phyloP scores from a whole-genome alignment of 164 flowering plant species.

The Vitis amurensis region DNA sequence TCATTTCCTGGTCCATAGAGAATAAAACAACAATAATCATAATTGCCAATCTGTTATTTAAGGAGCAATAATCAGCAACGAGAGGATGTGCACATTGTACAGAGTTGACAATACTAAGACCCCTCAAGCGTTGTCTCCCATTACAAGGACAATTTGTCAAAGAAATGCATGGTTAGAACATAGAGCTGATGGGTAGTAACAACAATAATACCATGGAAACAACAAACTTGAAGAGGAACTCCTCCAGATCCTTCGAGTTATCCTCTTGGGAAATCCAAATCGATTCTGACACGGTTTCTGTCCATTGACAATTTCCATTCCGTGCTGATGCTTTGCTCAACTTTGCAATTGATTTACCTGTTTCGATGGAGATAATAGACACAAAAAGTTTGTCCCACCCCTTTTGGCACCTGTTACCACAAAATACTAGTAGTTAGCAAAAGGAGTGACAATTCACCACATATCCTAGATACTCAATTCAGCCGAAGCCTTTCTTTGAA shows the following conservation, averaged over 20 bases:
- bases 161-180: neutral
- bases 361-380: slow-evolving; percentile 38
- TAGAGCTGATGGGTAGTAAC: neutral
- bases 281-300: slow-evolving; percentile 45
- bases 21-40: too few relatives aligned
- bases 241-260: slow-evolving; percentile 38
- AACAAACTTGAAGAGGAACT: slow-evolving; percentile 38
- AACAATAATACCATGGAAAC: slow-evolving; percentile 42
- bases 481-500: too few relatives aligned
- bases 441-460: neutral
- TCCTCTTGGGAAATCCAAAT: slow-evolving; percentile 38
- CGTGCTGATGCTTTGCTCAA: slow-evolving; percentile 40
- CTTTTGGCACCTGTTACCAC: slow-evolving; percentile 49
- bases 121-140: too few relatives aligned
- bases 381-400: slow-evolving; percentile 61
- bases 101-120: too few relatives aligned
- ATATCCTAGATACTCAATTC: neutral
- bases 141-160: too few relatives aligned
- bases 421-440: neutral
- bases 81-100: too few relatives aligned
- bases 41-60: too few relatives aligned
- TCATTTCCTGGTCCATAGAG: too few relatives aligned
- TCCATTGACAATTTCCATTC: slow-evolving; percentile 63
- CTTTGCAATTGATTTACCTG: slow-evolving; percentile 51
- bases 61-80: too few relatives aligned